Base-by-base conservation (phyloP, 2,329 filamentous ascomycete genomes). In the Lecanosticta acicola region DNA sequence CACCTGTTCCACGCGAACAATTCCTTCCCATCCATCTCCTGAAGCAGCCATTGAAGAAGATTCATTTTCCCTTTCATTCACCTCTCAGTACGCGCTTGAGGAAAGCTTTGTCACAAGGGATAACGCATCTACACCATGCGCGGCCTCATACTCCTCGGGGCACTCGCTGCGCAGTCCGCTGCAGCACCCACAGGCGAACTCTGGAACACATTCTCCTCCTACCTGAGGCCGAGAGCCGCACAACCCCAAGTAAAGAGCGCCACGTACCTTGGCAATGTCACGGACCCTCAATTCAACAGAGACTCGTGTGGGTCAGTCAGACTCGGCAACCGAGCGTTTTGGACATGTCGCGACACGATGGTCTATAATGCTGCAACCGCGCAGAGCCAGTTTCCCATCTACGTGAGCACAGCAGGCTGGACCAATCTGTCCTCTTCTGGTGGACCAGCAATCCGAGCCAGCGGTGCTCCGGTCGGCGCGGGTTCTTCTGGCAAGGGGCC, bases 321-420 rank as follows among this genome's bases (percentile, higher is more conserved):
- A 2, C 41, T 59, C 3, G 43, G 45, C 29, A 40, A 47, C 8
- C 47, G 57, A 48, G 49, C 49, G 17, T 43, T 58, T 4, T 58
- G 57, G 57, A 59, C 57, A 18, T 59, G 57, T 45, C 47, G 57
- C 45, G 57, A 59, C 19, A 59, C 56, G 9, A 43, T 46, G 29
- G 21, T 32, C 3, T 11, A 42, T 11, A 32, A 50, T 17, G 29
- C 37, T 32, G 44, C 36, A 13, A 21, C 48, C 2, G 11, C 5
- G 24, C 24, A 29, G 24, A 29, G 24, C 11, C 24, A 29, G 11
- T 29, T 29, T 11, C 50, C 55, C 3, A 45, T 58, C 8, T 43
- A 55, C n/a, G 46, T 48, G 33, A 58, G 53, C 29, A 49, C 51
- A 9, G 55, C 51, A 4, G 49, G 52, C 14, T 59, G 57, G 57